Evolutionary conservation across 163 green algal species (phyloP).

Genomic region (Chlamydomonas reinhardtii): DNA sequence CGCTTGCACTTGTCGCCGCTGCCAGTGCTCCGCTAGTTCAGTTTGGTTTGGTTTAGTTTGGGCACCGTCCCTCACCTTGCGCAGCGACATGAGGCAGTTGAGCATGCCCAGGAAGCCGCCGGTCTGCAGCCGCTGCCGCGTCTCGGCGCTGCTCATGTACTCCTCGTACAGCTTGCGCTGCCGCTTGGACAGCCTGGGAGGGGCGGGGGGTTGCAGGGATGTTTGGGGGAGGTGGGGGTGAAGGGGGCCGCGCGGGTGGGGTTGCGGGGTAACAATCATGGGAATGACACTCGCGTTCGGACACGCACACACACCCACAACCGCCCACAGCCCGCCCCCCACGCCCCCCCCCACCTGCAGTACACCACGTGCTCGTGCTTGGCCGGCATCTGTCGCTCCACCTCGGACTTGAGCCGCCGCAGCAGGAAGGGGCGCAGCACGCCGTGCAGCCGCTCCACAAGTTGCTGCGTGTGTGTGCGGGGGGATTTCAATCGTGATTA

Average conservation of each 20-base stretch:
- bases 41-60: too few relatives aligned
- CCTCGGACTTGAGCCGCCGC: slow-evolving; percentile 92
- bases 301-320: too few relatives aligned
- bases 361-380: slow-evolving; percentile 98
- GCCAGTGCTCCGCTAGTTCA: too few relatives aligned
- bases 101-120: slow-evolving; percentile 96
- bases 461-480: slow-evolving; percentile 28
- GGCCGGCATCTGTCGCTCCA: slow-evolving; percentile 95
- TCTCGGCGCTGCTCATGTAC: slow-evolving; percentile 89
- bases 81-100: slow-evolving; percentile 97
- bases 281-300: too few relatives aligned
- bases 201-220: too few relatives aligned
- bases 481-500: too few relatives aligned
- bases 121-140: slow-evolving; percentile 72
- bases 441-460: slow-evolving; percentile 90
- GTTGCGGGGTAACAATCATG: too few relatives aligned
- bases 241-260: too few relatives aligned
- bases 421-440: slow-evolving; percentile 97
- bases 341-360: slow-evolving; percentile 61
- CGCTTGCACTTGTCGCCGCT: too few relatives aligned
- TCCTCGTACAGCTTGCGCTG: slow-evolving; percentile 96
- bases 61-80: too few relatives aligned
- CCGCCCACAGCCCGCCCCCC: too few relatives aligned
- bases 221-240: too few relatives aligned
- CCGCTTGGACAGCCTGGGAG: slow-evolving; percentile 82